phyloP scores from a whole-genome alignment of 192 early-diverging fungal species.

The Backusella liffmaniae region DNA sequence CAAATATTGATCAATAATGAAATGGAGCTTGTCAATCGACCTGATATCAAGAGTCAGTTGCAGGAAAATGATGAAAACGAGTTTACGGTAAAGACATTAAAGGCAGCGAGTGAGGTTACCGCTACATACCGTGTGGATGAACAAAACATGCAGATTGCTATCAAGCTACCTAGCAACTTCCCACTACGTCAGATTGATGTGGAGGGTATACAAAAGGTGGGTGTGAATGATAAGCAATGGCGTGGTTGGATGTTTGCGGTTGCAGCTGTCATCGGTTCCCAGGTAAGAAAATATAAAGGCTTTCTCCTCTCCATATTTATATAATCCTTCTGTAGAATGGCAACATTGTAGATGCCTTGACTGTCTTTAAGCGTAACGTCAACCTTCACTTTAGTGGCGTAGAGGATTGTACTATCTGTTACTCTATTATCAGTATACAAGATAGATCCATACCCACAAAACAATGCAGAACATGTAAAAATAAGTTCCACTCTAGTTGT shows the following conservation, averaged over 20 bases:
- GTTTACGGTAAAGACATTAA: constrained; percentile 61
- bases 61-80: constrained; percentile 51
- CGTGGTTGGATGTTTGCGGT: constrained; percentile 62
- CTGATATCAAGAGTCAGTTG: constrained; percentile 43
- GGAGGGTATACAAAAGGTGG: constrained; percentile 59
- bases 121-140: constrained; percentile 80
- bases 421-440: constrained; percentile 88
- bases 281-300: constrained; percentile 28
- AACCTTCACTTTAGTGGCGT: constrained; percentile 94
- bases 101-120: constrained; percentile 63
- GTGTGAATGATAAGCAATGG: constrained; percentile 67
- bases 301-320: neutral
- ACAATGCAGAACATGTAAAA: constrained; percentile 91
- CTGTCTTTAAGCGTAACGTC: constrained; percentile 81
- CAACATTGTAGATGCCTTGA: constrained; percentile 75
- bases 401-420: constrained; percentile 98
- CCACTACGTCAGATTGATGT: constrained; percentile 75
- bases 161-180: constrained; percentile 66
- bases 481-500: constrained; percentile 92
- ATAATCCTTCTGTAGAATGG: constrained; percentile 61
- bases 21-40: constrained; percentile 49
- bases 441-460: constrained; percentile 87
- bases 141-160: constrained; percentile 68
- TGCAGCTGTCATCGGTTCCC: constrained; percentile 39
- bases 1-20: constrained; percentile 61